Base-by-base conservation (phyloP, 208 protist genomes). In the Lotmaria passim region DNA sequence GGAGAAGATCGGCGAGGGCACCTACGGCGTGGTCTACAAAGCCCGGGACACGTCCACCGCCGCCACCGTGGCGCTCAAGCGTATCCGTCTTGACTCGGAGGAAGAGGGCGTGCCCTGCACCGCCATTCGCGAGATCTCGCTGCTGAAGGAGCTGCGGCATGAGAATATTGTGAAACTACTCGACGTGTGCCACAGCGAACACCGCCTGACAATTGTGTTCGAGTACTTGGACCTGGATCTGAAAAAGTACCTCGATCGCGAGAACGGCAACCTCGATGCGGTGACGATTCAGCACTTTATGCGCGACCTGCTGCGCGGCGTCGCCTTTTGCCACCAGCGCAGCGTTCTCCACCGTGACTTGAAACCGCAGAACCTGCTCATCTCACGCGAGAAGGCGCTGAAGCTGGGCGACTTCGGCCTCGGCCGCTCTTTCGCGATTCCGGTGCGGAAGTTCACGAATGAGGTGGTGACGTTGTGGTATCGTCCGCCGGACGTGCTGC, bases 1-100 rank as follows among this genome's bases (percentile, higher is more conserved):
- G 31, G 93, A 98, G 47, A 98, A 98, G 83, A 82, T 97, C 61
- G 93, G 93, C 15, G 93, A 98, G 78, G 98, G 98, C 19, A 96
- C 97, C 4, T 99, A 99, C 65, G 98, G 98, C 53, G 90, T 99
- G 21, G 98, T 99, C 23, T 99, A 98, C 82, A 98, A 98, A 75
- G 97, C 97, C 4, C 70, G 64, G 67, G 89, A 97, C 66, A 73
- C 56, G 6, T 74, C 65, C 39, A 93, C 89, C 19, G 73, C 74
- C 53, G 73, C 71, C 17, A 91, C 78, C 34, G 93, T 97, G 11
- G 94, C 94, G 0, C 53, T 97, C 24, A 98, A 98, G 75, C 76
- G 86, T 30, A 96, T 98, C 62, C 83, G 79, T 15, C 74, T 94
- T 0, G 89, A 95, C 55, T 82, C 55, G 24, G 85, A 97, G 46